These are phyloP conservation scores for Hermanozyma aechmeae DNA, from an alignment of 805 yeast species.

Conservation along the genomic window DNA sequence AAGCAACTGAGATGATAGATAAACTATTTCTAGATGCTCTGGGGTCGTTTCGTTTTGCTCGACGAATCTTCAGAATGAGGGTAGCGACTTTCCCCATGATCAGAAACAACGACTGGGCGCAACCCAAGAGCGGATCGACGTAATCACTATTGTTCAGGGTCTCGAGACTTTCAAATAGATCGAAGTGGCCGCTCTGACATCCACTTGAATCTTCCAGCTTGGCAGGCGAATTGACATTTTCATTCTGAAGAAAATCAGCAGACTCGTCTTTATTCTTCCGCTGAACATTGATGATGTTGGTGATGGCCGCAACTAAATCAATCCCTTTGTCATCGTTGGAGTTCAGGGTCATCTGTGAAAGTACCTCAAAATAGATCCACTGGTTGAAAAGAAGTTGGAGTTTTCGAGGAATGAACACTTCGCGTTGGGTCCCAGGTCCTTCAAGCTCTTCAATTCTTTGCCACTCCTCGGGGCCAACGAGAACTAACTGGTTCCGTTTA, in stretches of 20 bases:
- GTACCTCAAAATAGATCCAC: slow-evolving; percentile 62
- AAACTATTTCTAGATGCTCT: slow-evolving; percentile 26
- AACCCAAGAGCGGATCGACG: slow-evolving; percentile 60
- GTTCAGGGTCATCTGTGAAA: slow-evolving; percentile 53
- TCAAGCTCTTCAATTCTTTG: slow-evolving; percentile 10
- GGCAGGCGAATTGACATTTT: no score
- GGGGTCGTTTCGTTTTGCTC: slow-evolving; percentile 13
- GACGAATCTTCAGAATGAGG: slow-evolving; percentile 42
- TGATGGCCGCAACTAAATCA: slow-evolving; percentile 32
- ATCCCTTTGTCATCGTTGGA: slow-evolving; percentile 35
- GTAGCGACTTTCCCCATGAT: slow-evolving; percentile 57
- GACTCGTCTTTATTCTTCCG: no score
- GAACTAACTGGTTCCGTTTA: slow-evolving; percentile 14
- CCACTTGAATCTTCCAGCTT: no score
- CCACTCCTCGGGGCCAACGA: slow-evolving; percentile 26
- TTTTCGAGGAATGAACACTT: slow-evolving; percentile 25
- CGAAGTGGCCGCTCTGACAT: no score
- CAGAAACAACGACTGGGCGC: slow-evolving; percentile 56
- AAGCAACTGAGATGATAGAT: slow-evolving; percentile 43
- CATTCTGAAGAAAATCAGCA: no score
- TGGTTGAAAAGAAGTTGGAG: slow-evolving; percentile 48
- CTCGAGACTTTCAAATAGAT: slow-evolving; percentile 33
- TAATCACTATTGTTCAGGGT: slow-evolving; percentile 24
- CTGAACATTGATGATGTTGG: slow-evolving; percentile 23
- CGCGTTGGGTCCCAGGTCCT: neutral